phyloP scores from a whole-genome alignment of 306 rosid genomes.

The Begonia masoniana region DNA sequence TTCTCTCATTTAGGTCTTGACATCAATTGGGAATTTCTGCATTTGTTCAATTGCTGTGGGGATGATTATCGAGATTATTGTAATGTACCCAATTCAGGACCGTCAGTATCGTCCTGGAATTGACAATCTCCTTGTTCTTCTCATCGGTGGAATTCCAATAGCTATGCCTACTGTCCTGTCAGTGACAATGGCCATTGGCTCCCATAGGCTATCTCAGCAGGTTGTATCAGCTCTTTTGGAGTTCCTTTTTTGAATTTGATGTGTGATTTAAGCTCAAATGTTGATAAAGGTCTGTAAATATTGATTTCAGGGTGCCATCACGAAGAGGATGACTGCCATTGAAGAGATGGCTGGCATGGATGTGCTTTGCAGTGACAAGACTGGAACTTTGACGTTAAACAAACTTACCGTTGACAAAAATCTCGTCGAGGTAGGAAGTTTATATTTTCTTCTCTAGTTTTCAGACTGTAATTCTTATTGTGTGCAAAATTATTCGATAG shows the following conservation, averaged over 20 bases:
- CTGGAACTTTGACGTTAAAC: slow-evolving; percentile 90
- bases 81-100: slow-evolving; percentile 97
- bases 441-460: too few relatives aligned
- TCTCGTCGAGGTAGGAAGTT: slow-evolving; percentile 58
- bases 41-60: slow-evolving; percentile 94
- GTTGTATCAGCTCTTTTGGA: slow-evolving; percentile 24
- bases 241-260: too few relatives aligned
- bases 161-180: slow-evolving; percentile 99
- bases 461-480: too few relatives aligned
- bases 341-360: slow-evolving; percentile 99
- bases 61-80: slow-evolving; percentile 80
- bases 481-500: slow-evolving; percentile 13
- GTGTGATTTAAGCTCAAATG: too few relatives aligned
- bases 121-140: slow-evolving; percentile 92
- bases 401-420: slow-evolving; percentile 86
- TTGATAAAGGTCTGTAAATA: not conserved
- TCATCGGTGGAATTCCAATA: slow-evolving; percentile 97
- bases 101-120: slow-evolving; percentile 85
- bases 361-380: slow-evolving; percentile 98
- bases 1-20: slow-evolving; percentile 56
- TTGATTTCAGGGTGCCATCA: slow-evolving; percentile 80
- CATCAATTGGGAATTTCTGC: slow-evolving; percentile 98
- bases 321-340: slow-evolving; percentile 98
- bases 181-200: slow-evolving; percentile 98
- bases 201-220: slow-evolving; percentile 95